These are phyloP conservation scores for Pterocarpus santalinus DNA, from an alignment of 306 rosid species.

Conservation along the genomic window DNA sequence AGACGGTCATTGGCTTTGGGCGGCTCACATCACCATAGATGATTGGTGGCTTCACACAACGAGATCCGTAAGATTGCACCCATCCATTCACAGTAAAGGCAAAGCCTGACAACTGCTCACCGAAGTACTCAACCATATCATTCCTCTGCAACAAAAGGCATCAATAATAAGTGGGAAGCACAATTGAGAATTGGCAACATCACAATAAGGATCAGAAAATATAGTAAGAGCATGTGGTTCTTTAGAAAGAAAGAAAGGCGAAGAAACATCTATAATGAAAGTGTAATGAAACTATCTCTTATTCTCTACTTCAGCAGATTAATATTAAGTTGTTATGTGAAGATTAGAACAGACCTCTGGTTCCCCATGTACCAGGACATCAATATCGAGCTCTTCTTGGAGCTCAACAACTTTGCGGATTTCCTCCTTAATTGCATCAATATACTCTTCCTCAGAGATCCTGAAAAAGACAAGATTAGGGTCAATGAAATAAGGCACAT, in stretches of 20 bases:
- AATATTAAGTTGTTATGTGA: slow-evolving; percentile 20
- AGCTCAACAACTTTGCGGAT: slow-evolving; percentile 78
- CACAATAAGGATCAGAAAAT: neutral
- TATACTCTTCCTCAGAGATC: slow-evolving; percentile 85
- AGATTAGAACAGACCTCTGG: slow-evolving; percentile 75
- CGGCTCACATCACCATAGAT: slow-evolving; percentile 95
- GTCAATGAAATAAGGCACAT: slow-evolving; percentile 16
- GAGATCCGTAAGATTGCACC: slow-evolving; percentile 96
- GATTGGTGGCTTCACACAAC: slow-evolving; percentile 96
- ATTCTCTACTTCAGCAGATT: neutral
- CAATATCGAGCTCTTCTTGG: slow-evolving; percentile 89
- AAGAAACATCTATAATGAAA: neutral
- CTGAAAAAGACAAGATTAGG: slow-evolving; percentile 49
- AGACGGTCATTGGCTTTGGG: slow-evolving; percentile 88
- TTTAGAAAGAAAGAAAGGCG: slow-evolving; percentile 5
- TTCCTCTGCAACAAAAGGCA: slow-evolving; percentile 71
- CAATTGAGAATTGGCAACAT: neutral
- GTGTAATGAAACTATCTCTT: slow-evolving; percentile 7
- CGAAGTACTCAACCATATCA: slow-evolving; percentile 94
- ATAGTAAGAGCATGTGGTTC: neutral
- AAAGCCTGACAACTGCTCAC: slow-evolving; percentile 89
- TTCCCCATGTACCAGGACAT: slow-evolving; percentile 90
- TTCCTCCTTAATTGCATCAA: slow-evolving; percentile 74
- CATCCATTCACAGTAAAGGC: slow-evolving; percentile 88
- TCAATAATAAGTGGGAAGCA: slow-evolving; percentile 38